Conservation (phyloP, 176 grass and related monocot species). For the Otatea glauca region DNA sequence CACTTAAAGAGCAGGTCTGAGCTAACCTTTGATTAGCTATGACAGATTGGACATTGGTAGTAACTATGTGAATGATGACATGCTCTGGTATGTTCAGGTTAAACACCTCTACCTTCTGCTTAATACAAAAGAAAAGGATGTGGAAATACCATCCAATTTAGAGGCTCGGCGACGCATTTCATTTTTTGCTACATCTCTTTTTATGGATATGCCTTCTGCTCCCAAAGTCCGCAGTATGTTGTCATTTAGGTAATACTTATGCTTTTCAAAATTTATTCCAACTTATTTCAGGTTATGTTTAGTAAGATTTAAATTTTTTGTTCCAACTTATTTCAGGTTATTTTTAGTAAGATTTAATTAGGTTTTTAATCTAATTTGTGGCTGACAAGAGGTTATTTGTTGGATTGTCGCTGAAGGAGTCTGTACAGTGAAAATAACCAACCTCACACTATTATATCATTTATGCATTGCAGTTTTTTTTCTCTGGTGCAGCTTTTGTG, state of each 20-base stretch:
- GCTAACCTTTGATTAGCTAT: constrained; percentile 39
- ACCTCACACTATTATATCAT: neutral
- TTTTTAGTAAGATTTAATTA: neutral
- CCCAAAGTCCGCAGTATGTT: constrained; percentile 90
- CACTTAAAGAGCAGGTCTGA: constrained; percentile 77
- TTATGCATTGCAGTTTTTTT: neutral
- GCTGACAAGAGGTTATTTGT: constrained; percentile 2
- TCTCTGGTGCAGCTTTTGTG: neutral
- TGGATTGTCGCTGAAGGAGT: neutral
- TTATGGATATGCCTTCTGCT: constrained; percentile 94
- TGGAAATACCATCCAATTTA: constrained; percentile 77
- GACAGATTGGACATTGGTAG: constrained; percentile 6
- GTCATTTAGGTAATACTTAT: constrained; percentile 79
- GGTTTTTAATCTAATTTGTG: neutral
- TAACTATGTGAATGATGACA: constrained; percentile 30
- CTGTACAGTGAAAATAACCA: neutral
- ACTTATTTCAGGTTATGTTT: constrained; percentile 1
- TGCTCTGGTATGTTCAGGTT: constrained; percentile 56
- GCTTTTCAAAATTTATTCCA: neutral
- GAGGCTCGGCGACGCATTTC: constrained; percentile 85
- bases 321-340: constrained; percentile 13
- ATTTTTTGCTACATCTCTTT: constrained; percentile 92
- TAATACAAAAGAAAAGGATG: constrained; percentile 79
- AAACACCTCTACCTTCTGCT: constrained; percentile 85
- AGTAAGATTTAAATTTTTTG: neutral